Percentiles rank a stretch among this genome's conserved stretches.
phyloP scores from a whole-genome alignment of 768 basidiomycete species.

The Termitomyces sp. region DNA sequence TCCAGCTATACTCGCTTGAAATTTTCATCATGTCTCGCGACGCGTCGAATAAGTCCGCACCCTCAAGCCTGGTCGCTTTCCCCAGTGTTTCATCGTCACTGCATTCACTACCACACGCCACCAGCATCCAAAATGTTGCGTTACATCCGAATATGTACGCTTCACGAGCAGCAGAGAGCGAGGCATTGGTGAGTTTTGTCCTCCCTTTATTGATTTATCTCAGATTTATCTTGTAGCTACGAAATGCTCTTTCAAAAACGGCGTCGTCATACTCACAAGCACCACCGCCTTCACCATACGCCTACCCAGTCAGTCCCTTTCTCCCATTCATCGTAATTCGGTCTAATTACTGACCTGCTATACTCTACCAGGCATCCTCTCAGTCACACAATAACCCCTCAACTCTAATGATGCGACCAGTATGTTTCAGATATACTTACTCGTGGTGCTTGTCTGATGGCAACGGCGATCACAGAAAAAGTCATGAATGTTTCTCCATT shows the following conservation, averaged over 20 bases:
- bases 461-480: slow-evolving; percentile 16
- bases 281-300: slow-evolving; percentile 24
- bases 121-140: slow-evolving; percentile 59
- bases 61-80: slow-evolving; percentile 61
- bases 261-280: slow-evolving; percentile 33
- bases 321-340: background rate
- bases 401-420: slow-evolving; percentile 57
- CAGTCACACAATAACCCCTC: slow-evolving; percentile 37
- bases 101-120: slow-evolving; percentile 67
- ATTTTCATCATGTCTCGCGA: slow-evolving; percentile 27
- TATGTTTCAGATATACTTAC: slow-evolving; percentile 25
- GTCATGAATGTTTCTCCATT: slow-evolving; percentile 18
- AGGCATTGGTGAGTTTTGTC: slow-evolving; percentile 57
- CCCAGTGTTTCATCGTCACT: slow-evolving; percentile 71
- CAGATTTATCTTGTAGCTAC: slow-evolving; percentile 36
- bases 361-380: slow-evolving; percentile 27
- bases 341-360: slow-evolving; percentile 8
- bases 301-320: slow-evolving; percentile 33
- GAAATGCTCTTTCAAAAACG: slow-evolving; percentile 61
- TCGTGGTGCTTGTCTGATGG: background rate
- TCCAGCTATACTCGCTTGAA: slow-evolving; percentile 13
- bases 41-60: slow-evolving; percentile 33
- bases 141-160: slow-evolving; percentile 72
- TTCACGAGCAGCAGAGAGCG: slow-evolving; percentile 63
- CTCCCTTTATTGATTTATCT: background rate